Percentiles rank a stretch among this genome's conserved stretches.
These are phyloP conservation scores for Arthonia radiata DNA, from an alignment of 495 filamentous ascomycete species.

Conservation along the genomic window DNA sequence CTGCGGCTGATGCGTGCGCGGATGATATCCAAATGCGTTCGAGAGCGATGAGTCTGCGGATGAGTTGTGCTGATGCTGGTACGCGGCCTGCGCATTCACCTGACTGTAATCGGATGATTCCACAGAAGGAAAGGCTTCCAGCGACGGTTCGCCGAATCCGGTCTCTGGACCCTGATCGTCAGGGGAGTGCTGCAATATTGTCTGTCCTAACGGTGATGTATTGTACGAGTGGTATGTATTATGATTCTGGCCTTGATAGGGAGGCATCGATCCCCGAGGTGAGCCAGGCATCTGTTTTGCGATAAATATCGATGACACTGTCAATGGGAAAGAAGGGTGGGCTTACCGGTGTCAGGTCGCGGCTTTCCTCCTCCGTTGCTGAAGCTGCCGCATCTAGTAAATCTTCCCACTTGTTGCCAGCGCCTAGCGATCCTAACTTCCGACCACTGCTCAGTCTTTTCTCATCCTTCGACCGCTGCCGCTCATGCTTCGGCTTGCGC, in stretches of 20 bases:
- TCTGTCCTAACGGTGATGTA: constrained; percentile 65
- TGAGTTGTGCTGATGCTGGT: neutral
- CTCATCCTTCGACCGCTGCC: constrained; percentile 46
- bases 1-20: constrained; percentile 14
- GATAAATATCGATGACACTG: too few relatives aligned
- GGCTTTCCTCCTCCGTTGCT: constrained; percentile 75
- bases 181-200: constrained; percentile 55
- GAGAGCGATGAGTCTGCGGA: neutral
- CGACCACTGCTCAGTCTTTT: constrained; percentile 40
- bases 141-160: constrained; percentile 27
- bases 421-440: constrained; percentile 53
- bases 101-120: constrained; percentile 16
- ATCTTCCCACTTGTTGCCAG: constrained; percentile 81
- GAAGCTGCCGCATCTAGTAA: constrained; percentile 78
- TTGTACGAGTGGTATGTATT: constrained; percentile 44
- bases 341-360: constrained; percentile 59
- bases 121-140: constrained; percentile 64
- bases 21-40: neutral
- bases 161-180: too few relatives aligned
- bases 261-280: constrained; percentile 56
- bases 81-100: neutral
- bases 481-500: constrained; percentile 48
- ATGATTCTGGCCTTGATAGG: constrained; percentile 27
- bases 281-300: constrained; percentile 25
- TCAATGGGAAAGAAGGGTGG: neutral